Base-by-base conservation (phyloP, 1,139 yeast genomes). In the Yamadazyma oceani region DNA sequence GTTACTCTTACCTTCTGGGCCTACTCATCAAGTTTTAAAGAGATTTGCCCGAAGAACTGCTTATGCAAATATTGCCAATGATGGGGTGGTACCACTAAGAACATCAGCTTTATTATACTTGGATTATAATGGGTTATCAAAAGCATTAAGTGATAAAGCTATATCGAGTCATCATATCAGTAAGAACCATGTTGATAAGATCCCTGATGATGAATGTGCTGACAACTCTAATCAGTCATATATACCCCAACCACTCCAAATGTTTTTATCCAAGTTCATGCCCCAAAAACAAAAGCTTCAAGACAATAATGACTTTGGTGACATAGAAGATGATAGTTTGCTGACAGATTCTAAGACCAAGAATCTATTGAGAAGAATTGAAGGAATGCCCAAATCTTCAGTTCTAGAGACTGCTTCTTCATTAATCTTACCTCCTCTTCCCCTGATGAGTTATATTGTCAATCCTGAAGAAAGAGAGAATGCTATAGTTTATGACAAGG, bases 61-160 rank as follows among this genome's bases (percentile, higher is more conserved):
- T 1, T 84, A 87, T 53, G 90, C 94, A 2, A 86, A 86, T 53
- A 80, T 83, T 1, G 68, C 82, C n/a, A 80, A 85, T 54, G 96
- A 87, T 58, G 98, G 97, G 0, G 89, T 92, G 39, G 98, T 92
- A 0, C 97, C 98, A 0, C 65, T 92, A 33, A 69, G 97, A 39
- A 89, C 98, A 0, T 80, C 96, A 0, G 85, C 96, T 0, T 62
- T 92, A 39, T 62, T 90, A 19, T 92, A 81, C 53, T 60, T 92
- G 13, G 96, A 78, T 48, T 66, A 69, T 42, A 60, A 62, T 37
- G 75, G 69, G 0, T 46, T 71, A n/a, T 44, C 54, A 37, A 46
- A 78, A 74, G 58, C 87, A 78, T 45, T 59, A 12, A 48, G 50
- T 32, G 39, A 42, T 22, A 35, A 41, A n/a, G 32, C 40, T 6